Base-by-base conservation (phyloP, 1,284 basidiomycete genomes). In the Cryptococcus sp. region DNA sequence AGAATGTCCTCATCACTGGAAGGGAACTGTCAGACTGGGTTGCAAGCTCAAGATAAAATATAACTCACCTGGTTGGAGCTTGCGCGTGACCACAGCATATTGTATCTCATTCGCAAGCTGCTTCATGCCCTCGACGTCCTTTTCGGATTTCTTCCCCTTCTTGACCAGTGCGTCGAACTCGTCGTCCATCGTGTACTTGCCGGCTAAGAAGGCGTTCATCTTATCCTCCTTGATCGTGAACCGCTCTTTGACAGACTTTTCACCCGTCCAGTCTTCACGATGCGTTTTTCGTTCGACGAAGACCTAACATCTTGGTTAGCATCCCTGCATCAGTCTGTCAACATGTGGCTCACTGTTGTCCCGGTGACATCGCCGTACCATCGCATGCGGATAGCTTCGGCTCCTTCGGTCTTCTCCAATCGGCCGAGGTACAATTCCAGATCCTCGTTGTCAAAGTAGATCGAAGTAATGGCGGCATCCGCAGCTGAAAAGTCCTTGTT, bases 271-370 rank as follows among this genome's bases (percentile, higher is more conserved):
- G 77, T 99, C 95, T 80, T 99, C 95, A 53, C 94, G 86, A 75
- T 99, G 95, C 0, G 96, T 99, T 81, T 99, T 99, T 60, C 96
- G 91, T 82, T 99, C 95, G 47, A 99, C 93, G 71, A 97, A 99
- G 63, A 99, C 94, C 87, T 92, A 71, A 19, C 46, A 23, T 35
- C 8, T 39, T 20, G 19, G 22, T n/a, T 20, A 60, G 38, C 15
- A 55, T 54, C 41, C 17, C 8, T 13, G 17, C 39, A 6, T 19
- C 6, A 1, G 38, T 51, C 47, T n/a, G 27, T 1, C 19, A 41
- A 47, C 35, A 35, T 3, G 13, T 35, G 23, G 78, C 84, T 65
- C 59, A 90, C 89, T 15, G 89, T 78, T 63, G 88, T 91, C 58
- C 84, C 86, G 70, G 87, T 84, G 68, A 88, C 87, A 71, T 93